These are phyloP conservation scores for Astrothelium macrocarpum DNA, from an alignment of 495 filamentous ascomycete genomes.

Conservation along the genomic window DNA sequence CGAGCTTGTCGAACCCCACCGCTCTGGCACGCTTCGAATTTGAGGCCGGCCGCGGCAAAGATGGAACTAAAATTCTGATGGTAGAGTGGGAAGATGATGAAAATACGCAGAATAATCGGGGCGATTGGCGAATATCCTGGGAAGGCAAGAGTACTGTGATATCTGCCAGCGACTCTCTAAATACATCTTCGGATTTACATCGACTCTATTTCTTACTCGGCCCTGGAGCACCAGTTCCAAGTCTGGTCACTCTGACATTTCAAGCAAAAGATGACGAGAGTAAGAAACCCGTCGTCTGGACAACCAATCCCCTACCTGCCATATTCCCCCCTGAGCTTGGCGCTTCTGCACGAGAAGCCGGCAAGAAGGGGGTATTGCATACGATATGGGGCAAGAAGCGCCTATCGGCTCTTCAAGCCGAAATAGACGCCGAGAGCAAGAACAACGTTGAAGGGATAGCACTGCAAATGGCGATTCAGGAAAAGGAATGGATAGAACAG, in stretches of 20 bases:
- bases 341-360: constrained; percentile 50
- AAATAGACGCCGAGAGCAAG: constrained; percentile 36
- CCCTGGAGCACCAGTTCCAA: constrained; percentile 55
- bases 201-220: constrained; percentile 68
- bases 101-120: constrained; percentile 31
- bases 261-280: constrained; percentile 26
- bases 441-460: constrained; percentile 68
- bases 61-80: constrained; percentile 79
- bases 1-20: constrained; percentile 30
- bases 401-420: constrained; percentile 44
- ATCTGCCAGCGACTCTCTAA: constrained; percentile 44
- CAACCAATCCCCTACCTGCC: constrained; percentile 65
- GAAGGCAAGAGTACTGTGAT: constrained; percentile 59
- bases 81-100: constrained; percentile 66
- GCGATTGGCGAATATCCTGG: constrained; percentile 67
- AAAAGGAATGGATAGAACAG: constrained; percentile 70
- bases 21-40: constrained; percentile 79
- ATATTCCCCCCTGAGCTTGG: constrained; percentile 69
- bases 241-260: constrained; percentile 55
- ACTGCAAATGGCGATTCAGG: constrained; percentile 67
- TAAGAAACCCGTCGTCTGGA: constrained; percentile 24
- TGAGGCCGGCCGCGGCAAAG: constrained; percentile 62
- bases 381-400: constrained; percentile 76
- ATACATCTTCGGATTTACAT: constrained; percentile 32
- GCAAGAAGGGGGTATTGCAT: constrained; percentile 70